Evolutionary conservation across 257 asterid species (phyloP).

Genomic region (Solanum bulbocastanum): DNA sequence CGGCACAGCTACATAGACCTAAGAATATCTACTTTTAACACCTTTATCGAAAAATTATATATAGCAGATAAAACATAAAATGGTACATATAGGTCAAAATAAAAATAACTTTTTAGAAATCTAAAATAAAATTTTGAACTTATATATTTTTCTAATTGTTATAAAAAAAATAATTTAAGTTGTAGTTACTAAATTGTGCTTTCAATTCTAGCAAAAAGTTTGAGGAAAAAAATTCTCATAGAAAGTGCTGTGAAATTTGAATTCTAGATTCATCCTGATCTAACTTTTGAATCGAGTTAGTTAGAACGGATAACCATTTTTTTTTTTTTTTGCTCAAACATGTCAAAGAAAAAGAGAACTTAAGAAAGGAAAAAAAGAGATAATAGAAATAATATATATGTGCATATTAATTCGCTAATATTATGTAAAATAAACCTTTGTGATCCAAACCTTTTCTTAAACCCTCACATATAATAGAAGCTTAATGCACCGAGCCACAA

Average conservation of each 20-base stretch:
- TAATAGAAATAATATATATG: not conserved
- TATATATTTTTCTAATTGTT: not conserved
- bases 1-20: not conserved
- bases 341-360: not conserved
- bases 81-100: not conserved
- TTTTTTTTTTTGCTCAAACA: not conserved
- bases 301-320: not conserved
- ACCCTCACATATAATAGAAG: not conserved
- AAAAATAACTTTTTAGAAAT: no score
- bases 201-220: not conserved
- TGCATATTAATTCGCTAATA: not conserved
- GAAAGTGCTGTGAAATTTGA: no score
- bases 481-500: not conserved
- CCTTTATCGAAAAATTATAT: no score
- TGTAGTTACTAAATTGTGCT: not conserved
- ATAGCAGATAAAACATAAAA: no score
- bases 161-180: not conserved
- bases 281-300: not conserved
- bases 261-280: no score
- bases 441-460: no score
- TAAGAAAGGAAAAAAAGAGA: not conserved
- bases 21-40: no score
- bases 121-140: no score
- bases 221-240: fast-evolving
- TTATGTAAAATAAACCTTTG: not conserved